phyloP scores from a whole-genome alignment of 345 rosid species.

The Dipteronia sinensis region DNA sequence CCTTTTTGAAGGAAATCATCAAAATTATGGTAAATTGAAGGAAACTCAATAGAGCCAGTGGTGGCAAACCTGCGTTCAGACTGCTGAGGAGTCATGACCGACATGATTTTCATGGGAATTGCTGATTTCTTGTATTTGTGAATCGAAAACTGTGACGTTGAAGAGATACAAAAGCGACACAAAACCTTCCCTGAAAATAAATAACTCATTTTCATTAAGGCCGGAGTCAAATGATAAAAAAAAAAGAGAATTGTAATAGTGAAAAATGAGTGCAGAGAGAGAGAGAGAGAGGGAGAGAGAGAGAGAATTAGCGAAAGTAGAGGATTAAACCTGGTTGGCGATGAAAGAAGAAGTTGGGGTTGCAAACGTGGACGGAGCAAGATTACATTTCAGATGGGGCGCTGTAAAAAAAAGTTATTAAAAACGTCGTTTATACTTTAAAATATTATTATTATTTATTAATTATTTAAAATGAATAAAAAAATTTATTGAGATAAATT shows the following conservation, averaged over 20 bases:
- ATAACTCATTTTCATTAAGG: not conserved
- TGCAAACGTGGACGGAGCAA: too few species aligned
- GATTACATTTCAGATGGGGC: too few species aligned
- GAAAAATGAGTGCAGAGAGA: not conserved
- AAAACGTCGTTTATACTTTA: too few species aligned
- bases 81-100: conserved; percentile 82
- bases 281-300: not conserved
- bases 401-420: too few species aligned
- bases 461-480: too few species aligned
- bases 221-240: not conserved
- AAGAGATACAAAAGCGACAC: conserved; percentile 45
- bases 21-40: not conserved
- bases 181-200: conserved; percentile 44
- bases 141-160: conserved; percentile 43
- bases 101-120: conserved; percentile 62
- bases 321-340: conserved; percentile 34
- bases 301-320: not conserved
- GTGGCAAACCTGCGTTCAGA: conserved; percentile 69
- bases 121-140: conserved; percentile 54
- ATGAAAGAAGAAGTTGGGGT: conserved; percentile 35
- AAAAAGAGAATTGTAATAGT: not conserved
- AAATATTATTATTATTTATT: too few species aligned
- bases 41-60: conserved; percentile 71
- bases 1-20: not conserved
- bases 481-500: too few species aligned